Evolutionary conservation across 148 eudicot genomes (phyloP), one percentile per base, ranked within the genome.

Genomic region (Talinum fruticosum): DNA sequence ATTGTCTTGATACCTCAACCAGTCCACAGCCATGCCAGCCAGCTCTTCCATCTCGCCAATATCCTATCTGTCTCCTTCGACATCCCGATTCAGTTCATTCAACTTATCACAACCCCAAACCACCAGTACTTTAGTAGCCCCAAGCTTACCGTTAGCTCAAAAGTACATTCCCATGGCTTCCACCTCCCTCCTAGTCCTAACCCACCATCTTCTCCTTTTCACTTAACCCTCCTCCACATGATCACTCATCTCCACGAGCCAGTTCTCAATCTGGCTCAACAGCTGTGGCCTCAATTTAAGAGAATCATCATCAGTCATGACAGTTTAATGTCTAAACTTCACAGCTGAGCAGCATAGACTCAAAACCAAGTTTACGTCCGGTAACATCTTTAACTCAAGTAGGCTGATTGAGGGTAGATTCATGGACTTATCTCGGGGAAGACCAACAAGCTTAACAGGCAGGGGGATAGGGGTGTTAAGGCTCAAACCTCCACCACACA

Each of bases 351-450:
- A 81, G 49, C 0, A 12, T 1, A 38, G 30, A 24, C 16, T 38
- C 29, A 30, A 30, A 3, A 13, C 19, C 4, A 72, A 75, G 1
- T 44, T 54, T 15, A 16, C 19, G 13, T 65, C 75, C 16, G 87
- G 84, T 24, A 53, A 13, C 6, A 54, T 82, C 45, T 75, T 38
- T 12, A 78, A 84, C 66, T n/a, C 82, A 0, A 35, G 66, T 68
- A 71, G 65, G 41, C 23, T 70, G n/a, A 84, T 84, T 1, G 83
- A 84, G 29, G 82, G 82, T 5, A 37, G 45, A 23, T 81, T 26
- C 26, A 29, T 84, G 28, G 78, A 84, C 12, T 54, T 76, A 18
- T 38, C 57, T 10, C n/a, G n/a, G n/a, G 75, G 19, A 34, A 65
- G 45, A 5, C 53, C 41, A 23, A n/a, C n/a, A n/a, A n/a, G n/a